These are phyloP conservation scores for Neurospora cerealis DNA, from an alignment of 495 filamentous ascomycete species.

Conservation along the genomic window DNA sequence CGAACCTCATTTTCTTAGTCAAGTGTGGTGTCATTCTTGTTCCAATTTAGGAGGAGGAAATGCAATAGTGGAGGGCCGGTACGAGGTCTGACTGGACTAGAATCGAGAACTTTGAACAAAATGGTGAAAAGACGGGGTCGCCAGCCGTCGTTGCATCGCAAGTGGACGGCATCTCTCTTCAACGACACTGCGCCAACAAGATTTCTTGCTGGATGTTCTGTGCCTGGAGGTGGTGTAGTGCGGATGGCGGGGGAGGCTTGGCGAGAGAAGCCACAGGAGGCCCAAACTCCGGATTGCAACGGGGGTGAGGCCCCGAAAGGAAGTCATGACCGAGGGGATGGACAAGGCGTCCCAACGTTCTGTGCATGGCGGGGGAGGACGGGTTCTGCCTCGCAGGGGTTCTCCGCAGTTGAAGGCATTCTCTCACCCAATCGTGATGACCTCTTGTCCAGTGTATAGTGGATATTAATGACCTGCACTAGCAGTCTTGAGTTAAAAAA, in stretches of 20 bases:
- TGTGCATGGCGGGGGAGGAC: background rate
- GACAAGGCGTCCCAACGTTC: background rate
- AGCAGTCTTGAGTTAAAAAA: background rate
- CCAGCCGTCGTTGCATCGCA: background rate
- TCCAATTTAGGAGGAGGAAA: background rate
- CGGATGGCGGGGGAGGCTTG: background rate
- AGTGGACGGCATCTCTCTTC: background rate
- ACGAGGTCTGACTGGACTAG: background rate
- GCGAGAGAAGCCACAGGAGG: background rate
- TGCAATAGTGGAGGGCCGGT: background rate
- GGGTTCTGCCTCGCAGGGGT: background rate
- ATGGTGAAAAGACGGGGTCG: background rate
- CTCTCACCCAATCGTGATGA: background rate
- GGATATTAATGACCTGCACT: background rate
- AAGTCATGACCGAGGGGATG: background rate
- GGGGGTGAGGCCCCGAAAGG: background rate
- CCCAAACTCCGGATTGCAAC: background rate
- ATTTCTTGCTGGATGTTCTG: background rate
- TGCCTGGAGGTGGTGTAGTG: background rate
- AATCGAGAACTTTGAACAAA: background rate
- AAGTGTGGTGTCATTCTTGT: background rate
- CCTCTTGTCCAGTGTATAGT: background rate
- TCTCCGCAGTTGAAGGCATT: background rate
- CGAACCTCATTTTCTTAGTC: background rate
- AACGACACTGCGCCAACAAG: background rate